Base-by-base conservation (phyloP, 2,329 filamentous ascomycete genomes). In the Ophiostoma perfectum region DNA sequence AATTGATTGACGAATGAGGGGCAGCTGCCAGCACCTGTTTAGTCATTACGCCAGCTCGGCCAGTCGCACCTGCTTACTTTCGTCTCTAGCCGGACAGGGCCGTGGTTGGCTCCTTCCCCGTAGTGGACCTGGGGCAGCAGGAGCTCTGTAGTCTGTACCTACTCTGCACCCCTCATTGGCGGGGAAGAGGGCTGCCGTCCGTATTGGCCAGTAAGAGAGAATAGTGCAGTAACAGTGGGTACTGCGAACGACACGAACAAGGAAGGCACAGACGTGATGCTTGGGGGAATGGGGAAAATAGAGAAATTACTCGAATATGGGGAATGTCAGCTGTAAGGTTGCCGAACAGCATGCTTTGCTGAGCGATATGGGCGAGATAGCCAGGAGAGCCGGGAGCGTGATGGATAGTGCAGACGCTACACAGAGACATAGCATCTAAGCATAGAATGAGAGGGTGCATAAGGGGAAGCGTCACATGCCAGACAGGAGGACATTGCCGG, bases 121-220 rank as follows among this genome's bases (percentile, higher is more conserved):
- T 27, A 27, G 27, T 27, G 27, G 27, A 27, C 27, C 5, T 55
- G n/a, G n/a, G 52, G 18, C 16, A 36, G 16, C 52, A 18, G 52
- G 5, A 58, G n/a, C 52, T 58, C 52, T 27, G 44, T 27, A 27
- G 27, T 27, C 27, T 27, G 27, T 27, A 55, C 27, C 49, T 55
- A 18, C 18, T 55, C 49, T 55, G 55, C n/a, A 41, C 67, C 67
- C 58, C 45, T 66, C 64, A 63, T 68, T 68, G 64, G 67, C 45
- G 67, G 67, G 67, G 67, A 64, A 64, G 64, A 49, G 7, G 42
- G 55, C 39, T 39, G 52, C 16, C 18, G n/a, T 39, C 63, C 52
- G 49, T 47, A 49, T 65, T 18, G 63, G 63, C 67, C 67, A 68
- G 65, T 66, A 45, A 68, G 44, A 64, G 3, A 60, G 38, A 2